These are phyloP conservation scores for Amylocarpus encephaloides DNA, from an alignment of 2,329 filamentous ascomycete species.

Conservation along the genomic window DNA sequence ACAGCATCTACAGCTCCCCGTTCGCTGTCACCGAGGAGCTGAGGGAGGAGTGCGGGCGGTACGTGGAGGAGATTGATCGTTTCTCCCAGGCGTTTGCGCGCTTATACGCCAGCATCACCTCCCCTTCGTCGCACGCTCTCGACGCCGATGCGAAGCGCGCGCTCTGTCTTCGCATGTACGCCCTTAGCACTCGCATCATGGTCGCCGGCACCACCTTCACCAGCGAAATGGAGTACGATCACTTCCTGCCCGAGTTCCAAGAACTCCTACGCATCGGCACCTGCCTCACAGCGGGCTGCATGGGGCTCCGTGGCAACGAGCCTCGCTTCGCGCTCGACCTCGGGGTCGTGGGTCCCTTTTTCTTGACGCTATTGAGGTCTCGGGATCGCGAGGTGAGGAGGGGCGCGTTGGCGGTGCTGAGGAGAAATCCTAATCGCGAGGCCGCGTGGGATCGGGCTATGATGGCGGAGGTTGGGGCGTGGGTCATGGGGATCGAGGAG, in stretches of 20 bases:
- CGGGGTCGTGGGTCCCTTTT: conserved; percentile 2
- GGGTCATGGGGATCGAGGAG: conserved; percentile 9
- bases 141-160: neutral
- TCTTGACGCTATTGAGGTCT: conserved; percentile 5
- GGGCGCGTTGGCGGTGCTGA: neutral
- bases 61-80: neutral
- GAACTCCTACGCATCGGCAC: conserved; percentile 3
- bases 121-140: neutral
- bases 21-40: conserved; percentile 3
- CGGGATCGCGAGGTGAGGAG: conserved; percentile 5
- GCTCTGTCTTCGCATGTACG: conserved; percentile 1
- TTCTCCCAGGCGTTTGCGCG: conserved; percentile 4
- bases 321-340: conserved; percentile 17
- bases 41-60: neutral
- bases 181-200: conserved; percentile 2
- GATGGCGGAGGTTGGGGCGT: conserved; percentile 5
- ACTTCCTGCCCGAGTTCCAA: conserved; percentile 8
- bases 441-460: conserved; percentile 1
- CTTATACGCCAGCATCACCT: neutral
- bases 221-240: conserved; percentile 9
- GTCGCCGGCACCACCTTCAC: conserved; percentile 9
- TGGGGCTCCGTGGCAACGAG: conserved; percentile 23
- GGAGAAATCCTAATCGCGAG: neutral
- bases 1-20: conserved; percentile 6
- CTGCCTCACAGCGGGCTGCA: neutral